Evolutionary conservation across 371 early-diverging fungal genomes (phyloP), one percentile per base, ranked within the genome.

Genomic region (Mucor racemosus): DNA sequence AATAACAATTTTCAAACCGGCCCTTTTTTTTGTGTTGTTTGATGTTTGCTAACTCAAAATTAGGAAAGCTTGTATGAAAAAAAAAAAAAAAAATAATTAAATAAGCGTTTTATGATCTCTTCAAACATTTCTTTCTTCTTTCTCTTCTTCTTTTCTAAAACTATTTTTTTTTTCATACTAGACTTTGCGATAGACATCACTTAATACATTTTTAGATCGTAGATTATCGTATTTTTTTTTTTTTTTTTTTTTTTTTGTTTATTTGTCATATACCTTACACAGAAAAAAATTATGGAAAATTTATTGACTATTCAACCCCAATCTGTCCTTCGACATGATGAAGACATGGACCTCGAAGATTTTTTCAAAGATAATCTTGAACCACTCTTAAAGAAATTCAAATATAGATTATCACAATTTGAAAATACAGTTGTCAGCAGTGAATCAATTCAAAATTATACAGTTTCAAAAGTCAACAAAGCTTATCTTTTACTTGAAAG

Each of bases 311-410:
- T 82, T 38, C 69, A 66, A 35, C 64, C 69, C 5, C 66, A 69
- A 33, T 56, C 67, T 44, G 56, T 60, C 7, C 69, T 73, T 40
- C 60, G 67, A 21, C 50, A 64, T 56, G 77, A 80, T 42, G 84
- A 79, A 31, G 54, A 71, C 17, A 62, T 79, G 7, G 79, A 79
- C 54, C 64, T 84, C 10, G 84, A 84, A 42, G 75, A 75, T 15
- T 76, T 84, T 53, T 76, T 84, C 40, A 72, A 70, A 55, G 74
- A 79, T 26, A 76, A 71, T 10, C 68, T 84, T 19, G 74, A 75
- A 44, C 80, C 84, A 5, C 60, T 84, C 13, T 60, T 80, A 64
- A 79, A 76, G 40, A 79, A 77, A 50, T 76, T 84, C 68, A 84
- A 77, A 50, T 68, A 72, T 63, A 63, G 76, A 53, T 69, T 84